Evolutionary conservation across 139 green algal species (phyloP).

Genomic region (Coelastrella sp.): DNA sequence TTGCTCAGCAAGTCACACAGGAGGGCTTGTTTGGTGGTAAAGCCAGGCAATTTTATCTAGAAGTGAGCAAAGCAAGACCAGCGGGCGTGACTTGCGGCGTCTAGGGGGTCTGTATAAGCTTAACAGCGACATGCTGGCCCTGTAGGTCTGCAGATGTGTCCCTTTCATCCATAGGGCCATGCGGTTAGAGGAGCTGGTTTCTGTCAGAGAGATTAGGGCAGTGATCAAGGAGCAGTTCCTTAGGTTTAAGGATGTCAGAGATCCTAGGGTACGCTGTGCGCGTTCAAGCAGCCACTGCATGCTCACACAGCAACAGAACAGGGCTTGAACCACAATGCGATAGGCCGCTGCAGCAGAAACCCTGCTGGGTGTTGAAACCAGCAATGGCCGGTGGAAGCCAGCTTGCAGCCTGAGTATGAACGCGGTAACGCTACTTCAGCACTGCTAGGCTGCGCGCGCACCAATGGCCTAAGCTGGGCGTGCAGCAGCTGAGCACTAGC

Average conservation of each 20-base stretch:
- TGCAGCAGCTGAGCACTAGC: not conserved
- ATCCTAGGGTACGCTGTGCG: slow-evolving; percentile 53
- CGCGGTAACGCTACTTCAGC: no score
- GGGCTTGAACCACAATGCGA: no score
- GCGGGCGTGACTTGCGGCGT: not conserved
- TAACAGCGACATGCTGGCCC: no score
- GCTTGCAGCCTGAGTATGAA: no score
- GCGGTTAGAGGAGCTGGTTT: slow-evolving; percentile 67
- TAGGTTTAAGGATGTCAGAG: slow-evolving; percentile 67
- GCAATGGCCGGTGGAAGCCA: no score
- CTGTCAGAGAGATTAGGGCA: slow-evolving; percentile 57
- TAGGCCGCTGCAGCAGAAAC: no score
- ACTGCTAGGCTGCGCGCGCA: no score
- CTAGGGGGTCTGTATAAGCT: not conserved
- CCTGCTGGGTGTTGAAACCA: no score
- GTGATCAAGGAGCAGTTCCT: slow-evolving; percentile 68
- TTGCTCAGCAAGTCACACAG: slow-evolving; percentile 45
- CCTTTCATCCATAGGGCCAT: slow-evolving; percentile 70
- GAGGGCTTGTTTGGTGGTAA: slow-evolving; percentile 56
- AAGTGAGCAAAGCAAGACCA: slow-evolving; percentile 32
- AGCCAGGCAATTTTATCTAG: slow-evolving; percentile 61
- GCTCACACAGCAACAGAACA: no score
- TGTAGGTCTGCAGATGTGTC: slow-evolving; percentile 70
- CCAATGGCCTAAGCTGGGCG: not conserved
- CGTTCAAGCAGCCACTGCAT: not conserved